Conservation (phyloP, 2,329 filamentous ascomycete species). For the Colletotrichum sp. region DNA sequence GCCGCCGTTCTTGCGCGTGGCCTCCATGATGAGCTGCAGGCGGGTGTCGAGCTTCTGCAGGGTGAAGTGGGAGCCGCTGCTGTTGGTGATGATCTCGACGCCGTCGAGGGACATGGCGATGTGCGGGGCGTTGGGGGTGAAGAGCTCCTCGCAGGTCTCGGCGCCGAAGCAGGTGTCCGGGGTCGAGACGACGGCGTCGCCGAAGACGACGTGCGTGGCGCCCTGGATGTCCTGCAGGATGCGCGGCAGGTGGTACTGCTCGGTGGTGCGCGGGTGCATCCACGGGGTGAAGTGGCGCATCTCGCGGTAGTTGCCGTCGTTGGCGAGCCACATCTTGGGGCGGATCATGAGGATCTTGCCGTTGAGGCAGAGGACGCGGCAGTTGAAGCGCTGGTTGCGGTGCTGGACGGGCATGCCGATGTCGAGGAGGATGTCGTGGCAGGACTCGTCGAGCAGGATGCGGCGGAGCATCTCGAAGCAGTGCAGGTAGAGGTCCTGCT, state of each 20-base stretch:
- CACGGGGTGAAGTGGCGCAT: slow-evolving; percentile 69
- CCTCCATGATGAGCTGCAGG: slow-evolving; percentile 69
- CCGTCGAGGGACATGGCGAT: slow-evolving; percentile 47
- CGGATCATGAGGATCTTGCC: slow-evolving; percentile 74
- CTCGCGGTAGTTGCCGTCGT: slow-evolving; percentile 70
- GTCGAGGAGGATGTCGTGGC: slow-evolving; percentile 71
- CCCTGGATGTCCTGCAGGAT: slow-evolving; percentile 60
- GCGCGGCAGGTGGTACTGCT: slow-evolving; percentile 69
- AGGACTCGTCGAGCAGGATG: slow-evolving; percentile 65
- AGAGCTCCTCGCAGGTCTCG: slow-evolving; percentile 69
- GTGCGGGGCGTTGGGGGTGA: slow-evolving; percentile 53
- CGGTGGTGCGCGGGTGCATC: slow-evolving; percentile 61
- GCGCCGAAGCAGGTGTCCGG: slow-evolving; percentile 66
- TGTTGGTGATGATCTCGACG: slow-evolving; percentile 76
- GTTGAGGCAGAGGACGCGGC: slow-evolving; percentile 52
- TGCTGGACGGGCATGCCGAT: slow-evolving; percentile 68
- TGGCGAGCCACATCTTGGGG: slow-evolving; percentile 73
- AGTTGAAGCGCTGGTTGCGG: slow-evolving; percentile 42
- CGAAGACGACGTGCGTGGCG: slow-evolving; percentile 60
- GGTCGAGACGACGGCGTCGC: slow-evolving; percentile 67
- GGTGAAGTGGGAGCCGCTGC: slow-evolving; percentile 68
- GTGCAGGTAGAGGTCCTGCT: slow-evolving; percentile 62
- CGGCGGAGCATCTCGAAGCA: slow-evolving; percentile 66
- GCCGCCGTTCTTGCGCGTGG: slow-evolving; percentile 54
- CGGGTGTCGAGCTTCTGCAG: slow-evolving; percentile 67